These are phyloP conservation scores for Arthrobotrys pseudoclavata DNA, from an alignment of 2,329 filamentous ascomycete genomes.

Conservation along the genomic window DNA sequence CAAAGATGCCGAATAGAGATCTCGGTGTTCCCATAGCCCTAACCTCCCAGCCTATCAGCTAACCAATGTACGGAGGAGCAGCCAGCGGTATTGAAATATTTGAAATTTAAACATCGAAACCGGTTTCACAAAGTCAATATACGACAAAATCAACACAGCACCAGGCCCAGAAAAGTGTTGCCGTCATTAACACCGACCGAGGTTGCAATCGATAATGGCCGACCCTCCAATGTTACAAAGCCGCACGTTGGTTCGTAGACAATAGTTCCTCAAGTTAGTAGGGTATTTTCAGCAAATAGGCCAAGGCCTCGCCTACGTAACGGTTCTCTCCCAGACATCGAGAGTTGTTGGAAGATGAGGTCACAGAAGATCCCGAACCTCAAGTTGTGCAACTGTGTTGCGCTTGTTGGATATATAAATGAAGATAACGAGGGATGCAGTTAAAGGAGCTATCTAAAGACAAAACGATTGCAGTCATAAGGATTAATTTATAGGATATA, in stretches of 20 bases:
- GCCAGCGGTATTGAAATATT: no score
- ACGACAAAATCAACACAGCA: conserved; percentile 7
- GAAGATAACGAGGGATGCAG: no score
- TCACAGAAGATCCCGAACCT: not conserved
- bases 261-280: not conserved
- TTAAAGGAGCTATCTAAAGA: not conserved
- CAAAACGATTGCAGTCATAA: no score
- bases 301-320: not conserved
- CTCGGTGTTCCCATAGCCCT: not conserved
- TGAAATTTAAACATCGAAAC: no score
- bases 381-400: not conserved
- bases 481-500: not conserved
- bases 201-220: no score
- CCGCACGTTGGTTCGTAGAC: not conserved
- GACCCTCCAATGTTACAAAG: not conserved
- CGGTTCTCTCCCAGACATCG: no score
- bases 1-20: no score
- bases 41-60: not conserved
- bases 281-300: not conserved
- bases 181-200: not conserved
- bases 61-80: no score
- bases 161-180: not conserved
- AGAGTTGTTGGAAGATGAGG: not conserved
- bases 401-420: not conserved
- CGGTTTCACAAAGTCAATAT: not conserved